Conservation (phyloP, 2,329 filamentous ascomycete genomes). For the Trichoderma asperellum region DNA sequence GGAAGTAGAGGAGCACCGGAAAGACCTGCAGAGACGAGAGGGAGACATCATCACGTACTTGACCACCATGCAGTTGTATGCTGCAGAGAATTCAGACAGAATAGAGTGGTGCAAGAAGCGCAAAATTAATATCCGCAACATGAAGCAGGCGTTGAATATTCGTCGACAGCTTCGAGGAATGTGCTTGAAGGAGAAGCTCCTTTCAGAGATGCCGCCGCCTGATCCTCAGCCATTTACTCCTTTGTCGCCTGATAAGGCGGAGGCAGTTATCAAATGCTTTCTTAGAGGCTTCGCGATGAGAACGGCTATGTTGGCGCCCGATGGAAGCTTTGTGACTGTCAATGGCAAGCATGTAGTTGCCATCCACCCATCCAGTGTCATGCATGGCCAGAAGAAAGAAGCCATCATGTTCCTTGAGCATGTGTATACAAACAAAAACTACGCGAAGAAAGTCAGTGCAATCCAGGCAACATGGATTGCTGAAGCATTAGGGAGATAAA, state of each 20-base stretch:
- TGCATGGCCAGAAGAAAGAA: constrained; percentile 66
- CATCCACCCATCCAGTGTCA: constrained; percentile 65
- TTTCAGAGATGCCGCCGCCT: constrained; percentile 49
- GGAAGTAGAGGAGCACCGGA: constrained; percentile 56
- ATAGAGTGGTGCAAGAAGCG: constrained; percentile 62
- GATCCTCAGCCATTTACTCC: constrained; percentile 63
- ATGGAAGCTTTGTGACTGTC: constrained; percentile 63
- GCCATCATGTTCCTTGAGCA: constrained; percentile 72
- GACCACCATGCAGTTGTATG: constrained; percentile 65
- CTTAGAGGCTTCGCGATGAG: constrained; percentile 63
- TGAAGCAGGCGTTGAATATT: constrained; percentile 65
- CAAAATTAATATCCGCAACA: constrained; percentile 62
- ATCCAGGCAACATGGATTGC: constrained; percentile 64
- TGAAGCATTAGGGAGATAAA: constrained; percentile 48
- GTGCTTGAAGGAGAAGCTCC: constrained; percentile 56
- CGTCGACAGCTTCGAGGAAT: constrained; percentile 63
- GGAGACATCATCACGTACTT: constrained; percentile 69
- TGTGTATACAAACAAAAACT: constrained; percentile 68
- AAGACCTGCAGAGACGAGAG: constrained; percentile 63
- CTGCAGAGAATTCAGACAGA: constrained; percentile 59
- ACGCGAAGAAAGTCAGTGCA: constrained; percentile 67
- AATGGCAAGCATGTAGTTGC: constrained; percentile 64
- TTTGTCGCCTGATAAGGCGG: constrained; percentile 57
- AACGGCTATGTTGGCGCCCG: constrained; percentile 63
- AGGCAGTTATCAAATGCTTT: constrained; percentile 63